Conservation (phyloP, 495 filamentous ascomycete genomes). For the Elasticomyces elasticus region DNA sequence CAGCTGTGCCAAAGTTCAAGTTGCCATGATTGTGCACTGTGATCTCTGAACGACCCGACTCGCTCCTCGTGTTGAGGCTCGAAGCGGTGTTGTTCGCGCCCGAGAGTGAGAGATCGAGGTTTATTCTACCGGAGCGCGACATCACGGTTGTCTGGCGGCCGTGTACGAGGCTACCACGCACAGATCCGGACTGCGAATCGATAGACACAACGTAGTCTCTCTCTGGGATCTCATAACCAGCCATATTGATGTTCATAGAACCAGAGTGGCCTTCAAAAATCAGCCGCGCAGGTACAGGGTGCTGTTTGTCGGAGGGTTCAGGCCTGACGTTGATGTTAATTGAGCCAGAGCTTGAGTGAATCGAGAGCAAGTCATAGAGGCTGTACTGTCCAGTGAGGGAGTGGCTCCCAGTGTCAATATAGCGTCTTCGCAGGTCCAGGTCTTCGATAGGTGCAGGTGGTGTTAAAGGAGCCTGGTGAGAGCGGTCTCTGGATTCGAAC, state of each 20-base stretch:
- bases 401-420: not conserved
- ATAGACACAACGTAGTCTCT: not conserved
- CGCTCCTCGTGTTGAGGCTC: not conserved
- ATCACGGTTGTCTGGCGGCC: not conserved
- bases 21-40: not conserved
- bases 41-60: not conserved
- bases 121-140: not conserved
- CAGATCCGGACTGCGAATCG: not conserved
- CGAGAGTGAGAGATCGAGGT: not conserved
- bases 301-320: not conserved
- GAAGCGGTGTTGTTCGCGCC: not conserved
- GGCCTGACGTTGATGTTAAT: not conserved
- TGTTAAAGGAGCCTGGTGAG: too few species aligned
- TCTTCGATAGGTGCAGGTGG: too few species aligned
- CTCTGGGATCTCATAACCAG: not conserved
- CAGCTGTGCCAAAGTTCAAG: not conserved
- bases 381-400: not conserved
- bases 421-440: not conserved
- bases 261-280: not conserved
- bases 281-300: not conserved
- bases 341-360: not conserved
- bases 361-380: not conserved
- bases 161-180: not conserved
- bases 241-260: not conserved
- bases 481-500: too few species aligned